phyloP scores from a whole-genome alignment of 768 basidiomycete genomes.

The Pleurotus ostreatus region DNA sequence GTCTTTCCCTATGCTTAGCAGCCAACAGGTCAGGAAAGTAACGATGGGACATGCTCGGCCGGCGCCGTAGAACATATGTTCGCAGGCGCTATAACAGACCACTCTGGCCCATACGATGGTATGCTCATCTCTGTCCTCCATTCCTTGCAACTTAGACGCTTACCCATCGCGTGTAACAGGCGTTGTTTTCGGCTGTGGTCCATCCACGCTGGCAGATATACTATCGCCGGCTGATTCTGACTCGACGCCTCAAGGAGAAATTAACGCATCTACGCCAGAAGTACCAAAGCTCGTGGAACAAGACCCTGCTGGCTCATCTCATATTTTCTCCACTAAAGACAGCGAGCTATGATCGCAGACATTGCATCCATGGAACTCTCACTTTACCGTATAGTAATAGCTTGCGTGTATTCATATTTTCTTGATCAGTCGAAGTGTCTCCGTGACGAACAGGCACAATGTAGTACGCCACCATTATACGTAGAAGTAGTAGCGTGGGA shows the following conservation, averaged over 20 bases:
- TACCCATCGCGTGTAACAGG: not conserved
- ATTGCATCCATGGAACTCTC: no score
- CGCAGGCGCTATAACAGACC: constrained; percentile 13
- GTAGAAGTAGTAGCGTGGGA: no score
- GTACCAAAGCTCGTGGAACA: not conserved
- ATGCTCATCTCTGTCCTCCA: constrained; percentile 9
- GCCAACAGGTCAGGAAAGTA: constrained; percentile 17
- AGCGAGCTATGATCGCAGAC: not conserved
- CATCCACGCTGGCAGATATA: not conserved
- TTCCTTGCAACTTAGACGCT: not conserved
- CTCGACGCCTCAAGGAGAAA: not conserved
- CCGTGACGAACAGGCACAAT: no score
- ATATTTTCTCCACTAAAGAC: not conserved
- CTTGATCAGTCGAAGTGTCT: no score
- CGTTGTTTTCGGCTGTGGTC: not conserved
- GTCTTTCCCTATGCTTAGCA: not conserved
- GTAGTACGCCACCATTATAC: no score
- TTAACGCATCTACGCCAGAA: not conserved
- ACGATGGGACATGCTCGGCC: constrained; percentile 13
- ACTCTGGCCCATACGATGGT: constrained; percentile 22
- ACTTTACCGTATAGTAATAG: no score
- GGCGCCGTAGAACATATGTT: constrained; percentile 18
- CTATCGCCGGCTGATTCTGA: no score
- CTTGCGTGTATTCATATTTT: no score
- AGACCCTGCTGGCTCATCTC: not conserved